A percentile compares a stretch with the other conserved stretches of the same genome.
Evolutionary conservation across 805 yeast species (phyloP).

Genomic region (Jamesozyma hellenica): DNA sequence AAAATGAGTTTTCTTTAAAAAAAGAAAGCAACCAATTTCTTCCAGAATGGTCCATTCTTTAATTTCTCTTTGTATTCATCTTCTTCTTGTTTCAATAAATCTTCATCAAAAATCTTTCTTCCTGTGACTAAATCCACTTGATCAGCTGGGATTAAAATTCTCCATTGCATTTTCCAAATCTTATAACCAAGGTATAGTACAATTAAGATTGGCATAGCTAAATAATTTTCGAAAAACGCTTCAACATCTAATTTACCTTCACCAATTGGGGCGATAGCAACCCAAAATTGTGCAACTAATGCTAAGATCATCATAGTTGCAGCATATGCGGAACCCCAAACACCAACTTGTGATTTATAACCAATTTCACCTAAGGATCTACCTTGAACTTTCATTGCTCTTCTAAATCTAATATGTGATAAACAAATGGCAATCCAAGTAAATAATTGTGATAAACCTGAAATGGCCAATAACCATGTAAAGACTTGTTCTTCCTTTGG

Average conservation of each 20-base stretch:
- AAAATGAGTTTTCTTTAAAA: no score
- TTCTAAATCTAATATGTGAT: constrained; percentile 49
- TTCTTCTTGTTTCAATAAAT: constrained; percentile 28
- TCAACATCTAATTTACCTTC: constrained; percentile 30
- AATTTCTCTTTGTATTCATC: constrained; percentile 23
- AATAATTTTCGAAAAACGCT: constrained; percentile 36
- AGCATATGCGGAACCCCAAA: constrained; percentile 45
- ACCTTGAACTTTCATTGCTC: constrained; percentile 47
- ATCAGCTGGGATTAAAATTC: constrained; percentile 22
- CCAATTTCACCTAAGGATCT: constrained; percentile 42
- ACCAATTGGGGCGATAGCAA: constrained; percentile 49
- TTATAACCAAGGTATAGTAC: constrained; percentile 37
- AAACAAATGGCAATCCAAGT: constrained; percentile 54
- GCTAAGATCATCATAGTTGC: constrained; percentile 41
- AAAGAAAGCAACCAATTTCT: constrained; percentile 23
- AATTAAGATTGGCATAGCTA: constrained; percentile 41
- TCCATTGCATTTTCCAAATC: constrained; percentile 38
- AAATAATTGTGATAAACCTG: constrained; percentile 52
- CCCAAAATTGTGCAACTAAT: constrained; percentile 54
- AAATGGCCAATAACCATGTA: constrained; percentile 54
- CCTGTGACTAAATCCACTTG: constrained; percentile 22
- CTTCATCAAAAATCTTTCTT: constrained; percentile 29
- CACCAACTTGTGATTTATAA: constrained; percentile 42
- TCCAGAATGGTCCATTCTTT: constrained; percentile 20
- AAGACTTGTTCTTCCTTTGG: constrained; percentile 48